Base-by-base conservation (phyloP, 2,329 filamentous ascomycete species). In the Fusarium globosum region DNA sequence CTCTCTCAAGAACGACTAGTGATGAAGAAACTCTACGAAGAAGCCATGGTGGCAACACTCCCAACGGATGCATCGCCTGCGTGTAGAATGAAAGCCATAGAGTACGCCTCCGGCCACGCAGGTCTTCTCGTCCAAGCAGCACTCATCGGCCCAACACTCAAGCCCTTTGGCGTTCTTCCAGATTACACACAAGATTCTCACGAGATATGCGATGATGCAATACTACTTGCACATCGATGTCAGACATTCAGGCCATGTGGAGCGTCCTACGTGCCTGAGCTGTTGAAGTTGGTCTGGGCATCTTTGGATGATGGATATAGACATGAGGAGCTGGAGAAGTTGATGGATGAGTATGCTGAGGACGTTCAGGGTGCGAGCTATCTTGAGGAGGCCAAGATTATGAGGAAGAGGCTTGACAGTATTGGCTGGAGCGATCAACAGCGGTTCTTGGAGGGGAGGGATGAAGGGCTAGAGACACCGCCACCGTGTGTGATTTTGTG, bases 351-450 rank as follows among this genome's bases (percentile, higher is more conserved):
- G 7, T 61, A 68, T 52, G 59, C 51, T 7, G 45, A 53, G 15
- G 68, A 71, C 26, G 62, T 71, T 5, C 49, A 68, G 16, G 68
- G 68, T 3, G 45, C 68, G 12, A 43, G 58, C 16, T 71, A 71
- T 36, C 16, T 71, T 9, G 56, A 26, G 2, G 55, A 71, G 10
- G 68, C 68, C 4, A 61, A 38, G 4, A 23, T 16, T 10, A 68
- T 71, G 55, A 61, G 68, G 2, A 49, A 21, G 3, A 35, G 67
- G 4, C 38, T 66, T 18, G 46, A 71, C 33, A 21, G 35, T 8
- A 20, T 71, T 7, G 62, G 68, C 1, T 66, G 67, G 66, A 66
- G 53, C 18, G 28, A 61, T 16, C 20, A 66, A 15, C 42, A 56
- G 11, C 49, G 35, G n/a, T 33, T 49, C 4, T 8, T 53, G 15